These are phyloP conservation scores for Tulasnella sp. DNA, from an alignment of 768 basidiomycete species.

Conservation along the genomic window DNA sequence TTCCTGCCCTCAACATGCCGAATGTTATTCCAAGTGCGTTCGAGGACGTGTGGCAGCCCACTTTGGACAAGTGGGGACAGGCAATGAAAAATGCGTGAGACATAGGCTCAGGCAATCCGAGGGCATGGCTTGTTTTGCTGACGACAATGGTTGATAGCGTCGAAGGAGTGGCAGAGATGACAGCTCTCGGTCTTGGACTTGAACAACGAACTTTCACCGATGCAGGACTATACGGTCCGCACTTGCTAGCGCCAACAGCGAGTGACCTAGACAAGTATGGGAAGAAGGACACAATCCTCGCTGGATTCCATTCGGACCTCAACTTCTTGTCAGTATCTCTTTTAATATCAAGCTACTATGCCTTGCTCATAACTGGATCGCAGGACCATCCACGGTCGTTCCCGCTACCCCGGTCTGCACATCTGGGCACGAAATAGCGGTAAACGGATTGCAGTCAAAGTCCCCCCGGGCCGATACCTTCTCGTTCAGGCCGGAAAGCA, in stretches of 20 bases:
- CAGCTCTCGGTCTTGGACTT: constrained; percentile 70
- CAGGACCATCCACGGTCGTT: constrained; percentile 73
- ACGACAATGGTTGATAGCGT: constrained; percentile 39
- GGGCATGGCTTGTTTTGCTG: not conserved
- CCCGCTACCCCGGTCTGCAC: constrained; percentile 75
- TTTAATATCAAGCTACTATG: not conserved
- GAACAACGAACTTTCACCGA: constrained; percentile 56
- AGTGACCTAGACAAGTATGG: constrained; percentile 79
- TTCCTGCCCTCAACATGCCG: constrained; percentile 62
- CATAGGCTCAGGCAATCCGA: not conserved
- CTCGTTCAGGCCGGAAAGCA: constrained; percentile 96
- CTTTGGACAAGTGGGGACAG: constrained; percentile 77
- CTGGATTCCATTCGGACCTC: constrained; percentile 90
- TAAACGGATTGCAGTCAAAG: constrained; percentile 75
- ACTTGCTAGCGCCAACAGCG: constrained; percentile 87
- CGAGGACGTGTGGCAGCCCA: constrained; percentile 49
- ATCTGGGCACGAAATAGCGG: constrained; percentile 95
- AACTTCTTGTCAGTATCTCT: constrained; percentile 56
- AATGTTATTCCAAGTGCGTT: constrained; percentile 72
- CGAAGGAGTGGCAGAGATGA: constrained; percentile 78
- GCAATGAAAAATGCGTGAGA: constrained; percentile 82
- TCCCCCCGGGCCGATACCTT: constrained; percentile 68
- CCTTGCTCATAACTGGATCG: too few species aligned
- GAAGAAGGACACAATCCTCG: constrained; percentile 68
- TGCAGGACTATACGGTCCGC: constrained; percentile 80